Percentiles rank a stretch among this genome's conserved stretches.
These are phyloP conservation scores for Phytophthora parvispora DNA, from an alignment of 352 stramenopile genomes.

Conservation along the genomic window DNA sequence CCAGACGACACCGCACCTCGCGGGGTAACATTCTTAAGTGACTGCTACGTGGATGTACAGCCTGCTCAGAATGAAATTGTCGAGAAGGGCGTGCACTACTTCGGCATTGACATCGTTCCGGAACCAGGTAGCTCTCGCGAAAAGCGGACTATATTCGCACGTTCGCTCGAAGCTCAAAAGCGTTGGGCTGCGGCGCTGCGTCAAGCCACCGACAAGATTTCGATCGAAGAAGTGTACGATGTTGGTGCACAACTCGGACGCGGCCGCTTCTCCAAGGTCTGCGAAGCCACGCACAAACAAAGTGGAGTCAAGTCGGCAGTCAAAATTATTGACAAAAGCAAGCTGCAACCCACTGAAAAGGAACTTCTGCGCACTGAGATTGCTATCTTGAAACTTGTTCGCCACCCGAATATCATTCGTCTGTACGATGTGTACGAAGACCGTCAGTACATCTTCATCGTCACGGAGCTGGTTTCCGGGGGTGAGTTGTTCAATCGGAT, in stretches of 20 bases:
- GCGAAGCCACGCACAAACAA: constrained; percentile 74
- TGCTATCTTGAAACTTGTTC: constrained; percentile 95
- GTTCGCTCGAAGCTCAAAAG: constrained; percentile 76
- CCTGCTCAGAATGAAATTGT: constrained; percentile 59
- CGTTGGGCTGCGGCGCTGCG: constrained; percentile 83
- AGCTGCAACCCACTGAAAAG: constrained; percentile 88
- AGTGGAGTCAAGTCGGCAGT: constrained; percentile 84
- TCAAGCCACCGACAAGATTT: constrained; percentile 88
- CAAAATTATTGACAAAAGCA: constrained; percentile 96
- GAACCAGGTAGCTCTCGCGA: constrained; percentile 74
- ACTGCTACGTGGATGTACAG: constrained; percentile 81
- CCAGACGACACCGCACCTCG: constrained; percentile 79
- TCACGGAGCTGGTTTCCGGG: constrained; percentile 98
- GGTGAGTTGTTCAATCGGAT: constrained; percentile 98
- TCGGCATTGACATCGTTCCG: constrained; percentile 88
- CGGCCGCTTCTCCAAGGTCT: constrained; percentile 92
- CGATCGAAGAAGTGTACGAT: constrained; percentile 93
- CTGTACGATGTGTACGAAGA: constrained; percentile 94
- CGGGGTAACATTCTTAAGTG: constrained; percentile 83
- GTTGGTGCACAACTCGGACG: constrained; percentile 89
- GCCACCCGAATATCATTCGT: constrained; percentile 90
- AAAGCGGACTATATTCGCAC: constrained; percentile 88
- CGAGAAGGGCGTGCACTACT: constrained; percentile 88
- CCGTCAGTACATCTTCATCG: constrained; percentile 97
- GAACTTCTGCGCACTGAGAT: constrained; percentile 95